Evolutionary conservation across 2,329 filamentous ascomycete species (phyloP), one percentile per base, ranked within the genome.

Genomic region (Verruconis gallopava): DNA sequence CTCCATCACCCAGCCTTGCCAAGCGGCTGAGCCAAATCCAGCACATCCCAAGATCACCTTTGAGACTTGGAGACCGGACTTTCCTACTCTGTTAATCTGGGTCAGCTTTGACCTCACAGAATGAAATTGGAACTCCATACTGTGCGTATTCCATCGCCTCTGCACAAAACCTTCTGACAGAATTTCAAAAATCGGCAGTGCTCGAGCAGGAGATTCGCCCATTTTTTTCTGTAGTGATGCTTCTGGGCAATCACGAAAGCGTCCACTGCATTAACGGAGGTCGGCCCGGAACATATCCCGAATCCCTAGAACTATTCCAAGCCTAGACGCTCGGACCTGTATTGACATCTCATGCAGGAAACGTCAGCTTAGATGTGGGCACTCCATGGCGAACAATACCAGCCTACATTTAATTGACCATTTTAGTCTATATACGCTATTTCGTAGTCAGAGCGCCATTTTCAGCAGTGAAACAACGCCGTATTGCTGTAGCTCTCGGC

Each of bases 1-100:
- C 53, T 50, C 11, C 61, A 36, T 13, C 33, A 36, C 33, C 33
- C 28, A 39, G 32, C 25, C 50, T 52, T 21, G 3, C 57, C 56
- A 61, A 38, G 55, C 51, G 34, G 49, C 48, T 11, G 50, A 53
- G 4, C 58, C 55, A 44, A 60, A 60, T 34, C 49, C 48, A 55
- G 61, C 60, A 49, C 56, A 60, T 39, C 61, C 59, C 21, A 59
- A 50, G 44, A 61, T 61, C 46, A 64, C 55, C 48, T 57, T 56
- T 9, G 20, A 38, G 11, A 38, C 20, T 38, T 9, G 9, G 6
- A 38, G 20, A 38, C 20, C 15, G 5, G 37, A 19, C 9, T 30
- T n/a, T 30, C 25, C 33, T 18, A 36, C 33, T 18, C 12, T 36
- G 33, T 14, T 11, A 18, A 36, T 11, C 25, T 13, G 13, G 12